Conservation (phyloP, 768 basidiomycete genomes). For the Boletus sensibilis region DNA sequence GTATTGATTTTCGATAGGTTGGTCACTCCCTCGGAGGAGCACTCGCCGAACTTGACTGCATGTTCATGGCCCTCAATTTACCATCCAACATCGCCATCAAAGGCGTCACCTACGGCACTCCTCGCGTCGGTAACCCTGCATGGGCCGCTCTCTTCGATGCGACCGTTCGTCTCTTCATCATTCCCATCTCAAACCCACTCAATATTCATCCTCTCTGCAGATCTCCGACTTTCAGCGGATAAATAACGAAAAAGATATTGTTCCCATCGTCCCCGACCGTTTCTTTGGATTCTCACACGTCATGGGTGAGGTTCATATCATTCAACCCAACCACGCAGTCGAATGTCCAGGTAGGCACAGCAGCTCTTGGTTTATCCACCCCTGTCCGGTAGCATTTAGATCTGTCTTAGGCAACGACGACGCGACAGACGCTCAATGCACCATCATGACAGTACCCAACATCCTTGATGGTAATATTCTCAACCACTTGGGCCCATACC, state of each 20-base stretch:
- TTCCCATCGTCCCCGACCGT: conserved; percentile 58
- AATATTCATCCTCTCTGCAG: neutral
- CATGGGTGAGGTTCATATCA: conserved; percentile 44
- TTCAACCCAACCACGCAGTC: conserved; percentile 36
- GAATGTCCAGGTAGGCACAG: conserved; percentile 39
- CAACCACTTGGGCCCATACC: conserved; percentile 57
- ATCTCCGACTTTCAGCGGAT: conserved; percentile 28
- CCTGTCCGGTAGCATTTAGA: neutral
- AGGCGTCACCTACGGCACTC: conserved; percentile 34
- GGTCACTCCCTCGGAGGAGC: conserved; percentile 56
- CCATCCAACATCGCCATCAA: conserved; percentile 36
- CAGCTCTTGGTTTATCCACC: neutral
- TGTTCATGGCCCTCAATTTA: conserved; percentile 49
- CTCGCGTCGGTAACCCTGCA: conserved; percentile 29
- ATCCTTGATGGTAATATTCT: conserved; percentile 48
- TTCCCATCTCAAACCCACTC: neutral
- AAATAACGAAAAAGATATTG: conserved; percentile 38
- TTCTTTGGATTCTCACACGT: conserved; percentile 46
- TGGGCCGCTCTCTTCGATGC: conserved; percentile 31
- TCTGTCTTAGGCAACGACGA: conserved; percentile 49
- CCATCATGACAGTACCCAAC: conserved; percentile 52
- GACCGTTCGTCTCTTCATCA: conserved; percentile 13
- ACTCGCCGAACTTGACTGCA: conserved; percentile 49
- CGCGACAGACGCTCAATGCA: conserved; percentile 51
- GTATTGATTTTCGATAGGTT: conserved; percentile 25